Evolutionary conservation across 176 grass and related monocot species (phyloP).

Genomic region (Phyllostachys edulis): DNA sequence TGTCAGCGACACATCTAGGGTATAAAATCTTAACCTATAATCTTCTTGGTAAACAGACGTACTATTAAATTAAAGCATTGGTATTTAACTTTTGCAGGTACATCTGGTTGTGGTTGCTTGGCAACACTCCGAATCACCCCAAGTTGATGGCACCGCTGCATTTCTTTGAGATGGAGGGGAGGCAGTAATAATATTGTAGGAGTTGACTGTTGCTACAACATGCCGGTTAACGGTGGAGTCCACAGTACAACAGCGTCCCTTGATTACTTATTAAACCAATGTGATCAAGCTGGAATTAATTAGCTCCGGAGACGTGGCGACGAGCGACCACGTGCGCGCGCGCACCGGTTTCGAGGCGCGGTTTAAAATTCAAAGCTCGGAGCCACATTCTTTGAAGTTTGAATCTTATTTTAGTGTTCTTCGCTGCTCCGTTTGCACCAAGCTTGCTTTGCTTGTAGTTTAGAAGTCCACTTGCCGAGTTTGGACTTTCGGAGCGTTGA

Average conservation of each 20-base stretch:
- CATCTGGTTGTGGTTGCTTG: neutral
- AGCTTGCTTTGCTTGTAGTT: neutral
- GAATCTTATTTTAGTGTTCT: too few species aligned
- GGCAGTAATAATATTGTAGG: neutral
- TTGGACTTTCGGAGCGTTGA: neutral
- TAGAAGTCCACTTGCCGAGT: neutral
- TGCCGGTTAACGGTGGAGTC: neutral
- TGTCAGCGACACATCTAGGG: neutral
- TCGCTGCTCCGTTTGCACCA: too few species aligned
- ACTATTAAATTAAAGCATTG: neutral
- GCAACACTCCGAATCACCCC: neutral
- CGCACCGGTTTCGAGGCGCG: neutral
- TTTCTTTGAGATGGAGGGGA: neutral
- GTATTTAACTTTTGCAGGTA: neutral
- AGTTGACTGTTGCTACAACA: conserved; percentile 27
- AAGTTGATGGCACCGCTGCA: neutral
- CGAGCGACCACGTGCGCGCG: neutral
- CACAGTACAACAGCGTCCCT: neutral
- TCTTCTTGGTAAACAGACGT: neutral
- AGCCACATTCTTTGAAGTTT: neutral
- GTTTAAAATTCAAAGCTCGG: neutral
- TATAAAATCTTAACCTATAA: neutral
- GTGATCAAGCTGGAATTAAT: neutral
- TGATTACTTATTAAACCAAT: neutral
- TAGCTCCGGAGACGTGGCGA: conserved; percentile 6